Conservation (phyloP, 2,329 filamentous ascomycete species). For the Cytospora mali region DNA sequence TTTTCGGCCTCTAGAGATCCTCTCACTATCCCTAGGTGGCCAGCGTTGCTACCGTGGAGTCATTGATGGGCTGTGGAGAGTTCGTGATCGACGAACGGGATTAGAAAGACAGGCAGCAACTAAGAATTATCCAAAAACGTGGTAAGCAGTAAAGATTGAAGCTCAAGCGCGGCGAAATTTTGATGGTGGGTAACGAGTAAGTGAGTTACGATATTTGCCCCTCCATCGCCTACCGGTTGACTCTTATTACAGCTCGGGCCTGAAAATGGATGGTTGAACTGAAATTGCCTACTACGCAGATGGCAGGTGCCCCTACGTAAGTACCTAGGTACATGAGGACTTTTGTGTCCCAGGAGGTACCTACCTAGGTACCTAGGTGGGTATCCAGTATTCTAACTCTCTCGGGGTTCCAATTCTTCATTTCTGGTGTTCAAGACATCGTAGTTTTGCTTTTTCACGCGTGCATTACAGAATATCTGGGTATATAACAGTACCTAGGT, state of each 20-base stretch:
- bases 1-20: conserved; percentile 73
- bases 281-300: background rate
- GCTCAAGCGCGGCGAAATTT: conserved; percentile 24
- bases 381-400: too few species aligned
- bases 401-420: too few species aligned
- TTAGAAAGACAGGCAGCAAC: background rate
- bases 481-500: too few species aligned
- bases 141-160: conserved; percentile 2
- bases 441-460: background rate
- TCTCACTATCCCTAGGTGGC: conserved; percentile 78
- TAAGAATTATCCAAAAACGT: conserved; percentile 7
- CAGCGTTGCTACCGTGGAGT: conserved; percentile 68
- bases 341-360: background rate
- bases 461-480: too few species aligned
- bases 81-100: conserved; percentile 21
- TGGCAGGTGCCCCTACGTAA: background rate
- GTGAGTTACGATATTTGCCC: conserved; percentile 2
- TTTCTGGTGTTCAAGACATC: background rate
- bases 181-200: conserved; percentile 28
- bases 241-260: background rate
- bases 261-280: background rate
- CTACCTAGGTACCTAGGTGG: background rate
- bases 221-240: conserved; percentile 9
- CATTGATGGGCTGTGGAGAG: conserved; percentile 50
- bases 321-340: background rate